phyloP scores from a whole-genome alignment of 1,284 basidiomycete species.

The Apiotrichum veenhuisii region DNA sequence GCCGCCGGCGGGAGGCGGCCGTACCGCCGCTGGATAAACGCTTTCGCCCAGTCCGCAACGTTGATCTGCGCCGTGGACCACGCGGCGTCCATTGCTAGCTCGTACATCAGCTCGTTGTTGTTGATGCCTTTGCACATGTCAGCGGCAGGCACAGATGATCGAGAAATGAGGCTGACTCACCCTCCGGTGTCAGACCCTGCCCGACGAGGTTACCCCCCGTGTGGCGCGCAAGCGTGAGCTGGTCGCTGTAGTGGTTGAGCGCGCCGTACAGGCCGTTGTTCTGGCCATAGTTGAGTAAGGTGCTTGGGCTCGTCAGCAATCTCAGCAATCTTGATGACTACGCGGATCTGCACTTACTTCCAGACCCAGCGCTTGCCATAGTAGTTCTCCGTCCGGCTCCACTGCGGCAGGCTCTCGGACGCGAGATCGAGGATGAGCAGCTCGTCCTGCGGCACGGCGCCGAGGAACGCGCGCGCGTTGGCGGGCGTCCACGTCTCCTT shows the following conservation, averaged over 20 bases:
- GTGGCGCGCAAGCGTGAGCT: conserved; percentile 4
- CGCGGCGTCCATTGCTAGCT: conserved; percentile 52
- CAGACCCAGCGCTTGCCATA: conserved; percentile 54
- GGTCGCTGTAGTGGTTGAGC: conserved; percentile 8
- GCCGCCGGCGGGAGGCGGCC: conserved; percentile 28
- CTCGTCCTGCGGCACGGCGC: background rate
- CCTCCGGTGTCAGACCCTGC: conserved; percentile 52
- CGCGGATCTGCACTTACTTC: conserved; percentile 53
- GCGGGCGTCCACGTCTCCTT: conserved; percentile 50
- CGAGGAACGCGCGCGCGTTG: conserved; percentile 33
- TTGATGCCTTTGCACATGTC: no score
- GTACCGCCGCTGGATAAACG: conserved; percentile 51
- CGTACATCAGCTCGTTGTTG: conserved; percentile 54
- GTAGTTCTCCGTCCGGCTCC: conserved; percentile 51
- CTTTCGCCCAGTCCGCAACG: conserved; percentile 40
- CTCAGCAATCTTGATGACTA: background rate
- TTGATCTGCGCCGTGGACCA: conserved; percentile 49
- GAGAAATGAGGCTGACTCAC: no score
- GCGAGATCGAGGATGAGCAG: conserved; percentile 53
- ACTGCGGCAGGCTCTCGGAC: conserved; percentile 51
- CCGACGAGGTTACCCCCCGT: conserved; percentile 26
- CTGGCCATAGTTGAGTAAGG: conserved; percentile 49
- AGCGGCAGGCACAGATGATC: no score
- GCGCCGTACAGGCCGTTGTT: conserved; percentile 53
- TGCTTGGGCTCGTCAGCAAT: conserved; percentile 9